Conservation (phyloP, 208 protist species). For the Endotrypanum monterogeii region DNA sequence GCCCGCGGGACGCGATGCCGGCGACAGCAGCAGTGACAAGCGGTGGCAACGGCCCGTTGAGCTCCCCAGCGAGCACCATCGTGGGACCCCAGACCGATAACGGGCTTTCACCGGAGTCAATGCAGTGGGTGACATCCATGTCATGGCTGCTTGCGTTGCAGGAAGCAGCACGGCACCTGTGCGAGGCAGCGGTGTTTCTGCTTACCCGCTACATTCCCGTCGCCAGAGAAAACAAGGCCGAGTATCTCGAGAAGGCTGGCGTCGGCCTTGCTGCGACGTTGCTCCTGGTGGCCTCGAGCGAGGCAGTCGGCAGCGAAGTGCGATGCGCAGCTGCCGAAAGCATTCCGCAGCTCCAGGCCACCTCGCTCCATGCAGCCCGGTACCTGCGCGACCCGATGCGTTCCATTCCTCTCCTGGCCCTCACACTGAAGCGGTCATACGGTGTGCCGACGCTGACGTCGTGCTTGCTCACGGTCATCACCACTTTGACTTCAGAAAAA, state of each 20-base stretch:
- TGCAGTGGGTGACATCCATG: slow-evolving; percentile 20
- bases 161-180: slow-evolving; percentile 52
- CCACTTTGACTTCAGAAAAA: slow-evolving; percentile 43
- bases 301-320: slow-evolving; percentile 17
- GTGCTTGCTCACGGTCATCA: slow-evolving; percentile 32
- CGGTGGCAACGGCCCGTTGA: not conserved
- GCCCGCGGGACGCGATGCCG: not conserved
- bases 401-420: slow-evolving; percentile 41
- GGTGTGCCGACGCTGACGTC: slow-evolving; percentile 32
- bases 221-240: slow-evolving; percentile 6
- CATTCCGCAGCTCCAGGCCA: slow-evolving; percentile 48
- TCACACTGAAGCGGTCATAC: slow-evolving; percentile 24
- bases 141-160: slow-evolving; percentile 36
- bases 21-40: not conserved
- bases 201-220: slow-evolving; percentile 42
- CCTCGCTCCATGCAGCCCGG: slow-evolving; percentile 44
- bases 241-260: slow-evolving; percentile 47
- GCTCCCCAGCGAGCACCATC: slow-evolving; percentile 6
- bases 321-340: slow-evolving; percentile 32
- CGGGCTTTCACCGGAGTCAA: not conserved
- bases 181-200: slow-evolving; percentile 47
- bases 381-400: slow-evolving; percentile 56
- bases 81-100: not conserved
- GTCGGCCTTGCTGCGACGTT: slow-evolving; percentile 57
- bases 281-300: slow-evolving; percentile 50